Conservation (phyloP, 495 filamentous ascomycete species). For the Talaromyces adpressus region DNA sequence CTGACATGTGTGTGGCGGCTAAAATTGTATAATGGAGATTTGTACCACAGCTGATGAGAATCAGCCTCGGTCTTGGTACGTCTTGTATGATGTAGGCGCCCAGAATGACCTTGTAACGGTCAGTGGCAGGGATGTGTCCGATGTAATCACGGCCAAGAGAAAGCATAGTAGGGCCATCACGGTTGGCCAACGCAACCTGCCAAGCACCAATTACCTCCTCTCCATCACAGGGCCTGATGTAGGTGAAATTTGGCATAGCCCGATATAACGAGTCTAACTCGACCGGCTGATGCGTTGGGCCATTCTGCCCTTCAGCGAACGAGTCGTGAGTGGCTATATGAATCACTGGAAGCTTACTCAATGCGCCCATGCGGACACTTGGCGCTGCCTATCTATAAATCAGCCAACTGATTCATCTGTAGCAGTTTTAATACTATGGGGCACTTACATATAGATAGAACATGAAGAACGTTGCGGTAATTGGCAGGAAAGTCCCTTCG, state of each 20-base stretch:
- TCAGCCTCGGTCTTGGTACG: conserved; percentile 19
- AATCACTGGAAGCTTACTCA: conserved; percentile 38
- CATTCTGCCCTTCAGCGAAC: conserved; percentile 44
- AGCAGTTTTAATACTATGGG: background rate
- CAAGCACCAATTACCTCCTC: conserved; percentile 44
- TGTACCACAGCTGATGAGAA: conserved; percentile 27
- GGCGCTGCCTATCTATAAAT: conserved; percentile 27
- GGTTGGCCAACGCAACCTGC: conserved; percentile 26
- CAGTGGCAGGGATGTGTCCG: conserved; percentile 16
- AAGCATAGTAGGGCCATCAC: conserved; percentile 25
- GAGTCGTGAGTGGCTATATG: conserved; percentile 49
- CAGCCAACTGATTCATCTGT: background rate
- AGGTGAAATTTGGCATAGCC: conserved; percentile 44
- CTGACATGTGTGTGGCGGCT: conserved; percentile 8
- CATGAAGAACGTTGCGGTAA: conserved; percentile 41
- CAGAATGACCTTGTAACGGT: conserved; percentile 18
- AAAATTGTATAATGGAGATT: conserved; percentile 23
- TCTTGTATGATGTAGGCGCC: conserved; percentile 31
- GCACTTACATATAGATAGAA: conserved; percentile 34
- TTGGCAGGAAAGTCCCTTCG: conserved; percentile 31
- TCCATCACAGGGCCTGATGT: conserved; percentile 40
- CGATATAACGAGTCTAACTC: conserved; percentile 40
- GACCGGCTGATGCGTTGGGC: conserved; percentile 48
- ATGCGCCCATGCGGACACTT: conserved; percentile 43
- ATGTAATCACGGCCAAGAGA: conserved; percentile 24